phyloP scores from a whole-genome alignment of 495 filamentous ascomycete species.

The Haplographium delicatum region DNA sequence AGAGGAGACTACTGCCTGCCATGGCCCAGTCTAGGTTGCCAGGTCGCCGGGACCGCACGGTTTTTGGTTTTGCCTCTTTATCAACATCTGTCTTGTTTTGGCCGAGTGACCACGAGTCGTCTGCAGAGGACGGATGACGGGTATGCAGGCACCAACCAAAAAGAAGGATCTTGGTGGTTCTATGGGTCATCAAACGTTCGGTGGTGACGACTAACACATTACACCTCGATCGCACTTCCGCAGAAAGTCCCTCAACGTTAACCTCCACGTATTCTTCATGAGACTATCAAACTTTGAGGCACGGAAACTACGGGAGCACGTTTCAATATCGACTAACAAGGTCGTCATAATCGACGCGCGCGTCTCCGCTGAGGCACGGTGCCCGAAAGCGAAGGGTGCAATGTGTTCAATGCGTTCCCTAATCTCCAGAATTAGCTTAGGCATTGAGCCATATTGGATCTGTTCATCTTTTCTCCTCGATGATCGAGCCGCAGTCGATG shows the following conservation, averaged over 20 bases:
- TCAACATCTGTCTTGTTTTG: background rate
- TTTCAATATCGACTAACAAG: constrained; percentile 6
- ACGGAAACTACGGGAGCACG: constrained; percentile 4
- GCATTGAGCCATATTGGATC: constrained; percentile 3
- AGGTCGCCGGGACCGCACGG: constrained; percentile 6
- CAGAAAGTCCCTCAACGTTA: background rate
- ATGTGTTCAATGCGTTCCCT: constrained; percentile 5
- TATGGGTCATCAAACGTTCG: background rate
- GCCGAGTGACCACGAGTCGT: background rate
- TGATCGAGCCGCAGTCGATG: background rate
- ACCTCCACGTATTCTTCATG: background rate
- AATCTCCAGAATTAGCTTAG: constrained; percentile 4
- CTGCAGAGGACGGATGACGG: constrained; percentile 12
- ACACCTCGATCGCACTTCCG: too few relatives aligned
- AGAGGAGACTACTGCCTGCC: constrained; percentile 1
- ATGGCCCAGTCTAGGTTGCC: background rate
- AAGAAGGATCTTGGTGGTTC: background rate
- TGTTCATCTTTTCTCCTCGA: background rate
- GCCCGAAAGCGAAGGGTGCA: constrained; percentile 2
- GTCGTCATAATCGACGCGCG: constrained; percentile 10
- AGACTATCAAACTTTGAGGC: background rate
- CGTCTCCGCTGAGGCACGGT: constrained; percentile 1
- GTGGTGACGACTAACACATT: too few relatives aligned
- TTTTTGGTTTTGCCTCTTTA: background rate
- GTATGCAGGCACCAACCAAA: constrained; percentile 19